phyloP scores from a whole-genome alignment of 306 rosid species.

The Neltuma alba region DNA sequence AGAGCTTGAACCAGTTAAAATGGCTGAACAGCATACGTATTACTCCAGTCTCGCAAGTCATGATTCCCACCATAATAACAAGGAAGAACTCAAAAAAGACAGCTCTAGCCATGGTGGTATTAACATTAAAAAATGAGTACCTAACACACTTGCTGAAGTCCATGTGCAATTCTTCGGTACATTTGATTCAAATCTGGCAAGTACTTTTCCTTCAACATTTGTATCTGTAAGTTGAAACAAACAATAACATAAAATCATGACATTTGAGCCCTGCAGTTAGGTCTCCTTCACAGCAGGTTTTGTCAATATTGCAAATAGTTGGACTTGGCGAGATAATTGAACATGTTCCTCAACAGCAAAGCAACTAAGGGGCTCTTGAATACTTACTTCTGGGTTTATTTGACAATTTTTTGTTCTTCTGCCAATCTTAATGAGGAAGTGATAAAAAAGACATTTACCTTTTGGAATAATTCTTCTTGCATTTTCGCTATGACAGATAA shows the following conservation, averaged over 20 bases:
- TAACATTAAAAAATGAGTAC: background rate
- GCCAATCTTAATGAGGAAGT: background rate
- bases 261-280: background rate
- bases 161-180: background rate
- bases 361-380: background rate
- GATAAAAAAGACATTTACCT: background rate
- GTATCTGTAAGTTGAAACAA: background rate
- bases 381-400: background rate
- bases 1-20: background rate
- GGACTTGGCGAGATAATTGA: background rate
- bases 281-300: background rate
- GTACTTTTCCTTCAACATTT: background rate
- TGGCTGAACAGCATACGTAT: background rate
- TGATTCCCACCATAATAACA: background rate
- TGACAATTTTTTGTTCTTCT: background rate
- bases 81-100: background rate
- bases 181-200: background rate
- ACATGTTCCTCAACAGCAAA: background rate
- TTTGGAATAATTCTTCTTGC: background rate
- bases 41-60: background rate
- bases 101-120: background rate
- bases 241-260: background rate
- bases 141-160: background rate
- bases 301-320: background rate
- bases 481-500: background rate